Base-by-base conservation (phyloP, 768 basidiomycete genomes). In the Cystobasidium ongulense region DNA sequence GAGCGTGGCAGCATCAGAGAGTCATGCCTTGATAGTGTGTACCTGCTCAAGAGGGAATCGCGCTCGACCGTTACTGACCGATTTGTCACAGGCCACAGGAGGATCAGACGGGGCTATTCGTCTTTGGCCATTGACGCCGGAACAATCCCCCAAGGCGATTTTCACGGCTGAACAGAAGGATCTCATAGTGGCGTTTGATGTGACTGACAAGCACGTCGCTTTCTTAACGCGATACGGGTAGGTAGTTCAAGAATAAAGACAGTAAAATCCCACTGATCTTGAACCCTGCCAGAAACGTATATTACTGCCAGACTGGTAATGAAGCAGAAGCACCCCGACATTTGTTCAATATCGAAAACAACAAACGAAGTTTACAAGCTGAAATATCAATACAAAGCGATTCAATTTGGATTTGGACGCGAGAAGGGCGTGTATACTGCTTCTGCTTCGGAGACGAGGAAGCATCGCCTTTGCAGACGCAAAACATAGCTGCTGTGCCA, bases 81-180 rank as follows among this genome's bases (percentile, higher is more conserved):
- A 31, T 13, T n/a, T 13, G 4, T 31, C 23, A 2, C 25, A 71
- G 68, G 68, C 54, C 13, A 71, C 68, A 1, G 68, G 68, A 15
- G 68, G 68, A 1, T 23, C 68, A 1, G 68, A 71, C 27, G 68
- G 54, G 1, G 68, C 68, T 57, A 31, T 71, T 27, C 52, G 68
- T 33, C 43, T 67, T 23, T 67, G 43, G 65, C 65, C 41, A 4
- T 39, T 46, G 43, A 8, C 3, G 5, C 4, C 11, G 18, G 59
- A 61, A 27, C 31, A 46, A 39, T 18, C 4, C 5, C 4, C 7
- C 43, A 36, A 4, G 5, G 23, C 31, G 63, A 36, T 36, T 21
- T 64, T 64, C 63, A 27, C 63, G 3, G 25, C 33, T 5, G 38
- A 64, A 4, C n/a, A 3, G 17, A 67, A 53, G 29, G 41, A 50